phyloP scores from a whole-genome alignment of 441 rosid species.

The Adansonia gregorii region DNA sequence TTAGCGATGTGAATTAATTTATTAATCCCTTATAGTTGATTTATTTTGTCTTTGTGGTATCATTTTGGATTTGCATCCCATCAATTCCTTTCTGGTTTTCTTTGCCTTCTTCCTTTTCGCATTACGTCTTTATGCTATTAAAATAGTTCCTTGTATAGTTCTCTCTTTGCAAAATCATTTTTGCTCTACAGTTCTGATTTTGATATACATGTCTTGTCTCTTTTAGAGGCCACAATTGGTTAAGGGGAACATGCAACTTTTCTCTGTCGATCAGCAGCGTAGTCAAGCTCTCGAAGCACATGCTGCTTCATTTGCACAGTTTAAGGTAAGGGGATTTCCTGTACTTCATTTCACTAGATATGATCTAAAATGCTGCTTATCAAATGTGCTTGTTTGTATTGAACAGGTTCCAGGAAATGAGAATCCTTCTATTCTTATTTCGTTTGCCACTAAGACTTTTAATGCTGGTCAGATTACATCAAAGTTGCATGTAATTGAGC shows the following conservation, averaged over 20 bases:
- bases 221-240: conserved; percentile 87
- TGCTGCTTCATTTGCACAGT: conserved; percentile 97
- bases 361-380: background rate
- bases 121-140: background rate
- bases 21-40: background rate
- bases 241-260: conserved; percentile 99
- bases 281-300: conserved; percentile 99
- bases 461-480: conserved; percentile 95
- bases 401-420: conserved; percentile 93
- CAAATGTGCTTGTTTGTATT: conserved; percentile 13
- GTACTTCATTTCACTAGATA: conserved; percentile 2
- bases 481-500: conserved; percentile 95
- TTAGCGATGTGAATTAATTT: background rate
- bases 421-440: conserved; percentile 86
- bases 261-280: conserved; percentile 97
- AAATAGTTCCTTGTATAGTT: background rate
- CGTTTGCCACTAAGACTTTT: conserved; percentile 82
- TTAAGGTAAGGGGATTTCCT: conserved; percentile 55
- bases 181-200: conserved; percentile 5
- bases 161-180: background rate
- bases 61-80: conserved; percentile 1
- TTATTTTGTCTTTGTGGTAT: background rate
- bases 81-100: background rate
- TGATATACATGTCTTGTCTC: conserved; percentile 22
- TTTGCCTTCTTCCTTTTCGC: background rate